phyloP scores from a whole-genome alignment of 306 rosid genomes.

The Dicorynia guianensis region DNA sequence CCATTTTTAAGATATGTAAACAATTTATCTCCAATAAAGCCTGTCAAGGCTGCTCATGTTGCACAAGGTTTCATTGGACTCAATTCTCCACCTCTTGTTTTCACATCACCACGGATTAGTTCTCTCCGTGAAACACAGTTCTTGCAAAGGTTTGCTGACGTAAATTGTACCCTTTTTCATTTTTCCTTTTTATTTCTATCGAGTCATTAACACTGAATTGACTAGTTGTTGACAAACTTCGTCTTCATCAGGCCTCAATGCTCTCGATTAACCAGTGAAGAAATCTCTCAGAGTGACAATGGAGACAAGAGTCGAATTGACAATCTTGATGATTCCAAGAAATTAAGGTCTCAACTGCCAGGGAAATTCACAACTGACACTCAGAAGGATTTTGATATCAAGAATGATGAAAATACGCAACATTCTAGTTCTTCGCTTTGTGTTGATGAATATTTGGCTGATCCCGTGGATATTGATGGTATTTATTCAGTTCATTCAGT shows the following conservation, averaged over 20 bases:
- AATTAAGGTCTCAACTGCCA: conserved; percentile 27
- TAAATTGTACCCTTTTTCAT: background rate
- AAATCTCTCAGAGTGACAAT: conserved; percentile 36
- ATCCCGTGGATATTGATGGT: conserved; percentile 53
- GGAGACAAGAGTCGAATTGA: conserved; percentile 43
- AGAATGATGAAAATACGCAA: conserved; percentile 36
- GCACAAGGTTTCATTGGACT: conserved; percentile 41
- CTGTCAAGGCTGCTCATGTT: conserved; percentile 38
- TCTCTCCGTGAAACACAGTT: conserved; percentile 38
- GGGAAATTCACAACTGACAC: conserved; percentile 41
- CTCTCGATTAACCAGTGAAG: conserved; percentile 23
- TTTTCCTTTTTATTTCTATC: background rate
- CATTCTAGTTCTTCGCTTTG: conserved; percentile 46
- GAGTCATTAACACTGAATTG: background rate
- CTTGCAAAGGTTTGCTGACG: conserved; percentile 43
- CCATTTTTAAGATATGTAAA: conserved; percentile 40
- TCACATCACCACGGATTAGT: conserved; percentile 49
- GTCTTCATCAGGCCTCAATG: conserved; percentile 37
- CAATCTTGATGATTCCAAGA: conserved; percentile 40
- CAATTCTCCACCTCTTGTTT: conserved; percentile 51
- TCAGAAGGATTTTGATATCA: conserved; percentile 38
- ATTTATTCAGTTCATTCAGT: conserved; percentile 18
- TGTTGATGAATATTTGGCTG: conserved; percentile 63
- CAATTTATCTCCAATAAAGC: conserved; percentile 53
- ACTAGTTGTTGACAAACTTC: conserved; percentile 11